phyloP scores from a whole-genome alignment of 257 asterid species.

The Petunia secreta region DNA sequence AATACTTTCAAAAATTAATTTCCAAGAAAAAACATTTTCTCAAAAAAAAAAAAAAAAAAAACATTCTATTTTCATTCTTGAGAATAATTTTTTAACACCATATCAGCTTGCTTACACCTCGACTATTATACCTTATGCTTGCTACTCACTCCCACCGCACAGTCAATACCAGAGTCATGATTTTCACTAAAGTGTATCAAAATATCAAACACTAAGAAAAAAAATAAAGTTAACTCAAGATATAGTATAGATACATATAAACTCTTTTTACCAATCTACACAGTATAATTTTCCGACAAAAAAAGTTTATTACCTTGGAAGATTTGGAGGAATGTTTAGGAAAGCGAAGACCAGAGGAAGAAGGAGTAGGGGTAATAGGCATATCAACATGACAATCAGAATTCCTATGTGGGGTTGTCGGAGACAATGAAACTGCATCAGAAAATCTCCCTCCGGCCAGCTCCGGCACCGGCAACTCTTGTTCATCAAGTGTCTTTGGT shows the following conservation, averaged over 20 bases:
- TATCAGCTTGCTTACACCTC: too few relatives aligned
- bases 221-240: not conserved
- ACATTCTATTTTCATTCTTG: not conserved
- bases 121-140: too few relatives aligned
- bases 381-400: conserved; percentile 46
- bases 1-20: not conserved
- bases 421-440: conserved; percentile 44
- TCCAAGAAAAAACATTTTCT: not conserved
- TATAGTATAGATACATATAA: not conserved
- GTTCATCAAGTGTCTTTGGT: conserved; percentile 51
- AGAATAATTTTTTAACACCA: too few relatives aligned
- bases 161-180: too few relatives aligned
- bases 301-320: conserved; percentile 47
- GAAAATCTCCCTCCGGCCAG: conserved; percentile 39
- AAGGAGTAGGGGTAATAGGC: conserved; percentile 75
- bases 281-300: too few relatives aligned
- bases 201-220: too few relatives aligned
- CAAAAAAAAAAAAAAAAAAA: not conserved
- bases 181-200: too few relatives aligned
- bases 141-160: too few relatives aligned
- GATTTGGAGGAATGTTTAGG: conserved; percentile 58
- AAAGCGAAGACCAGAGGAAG: conserved; percentile 72
- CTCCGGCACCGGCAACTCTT: conserved; percentile 34
- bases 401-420: conserved; percentile 33
- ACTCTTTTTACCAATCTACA: too few relatives aligned